These are phyloP conservation scores for Staphylotrichum tortipilum DNA, from an alignment of 495 filamentous ascomycete genomes.

Conservation along the genomic window DNA sequence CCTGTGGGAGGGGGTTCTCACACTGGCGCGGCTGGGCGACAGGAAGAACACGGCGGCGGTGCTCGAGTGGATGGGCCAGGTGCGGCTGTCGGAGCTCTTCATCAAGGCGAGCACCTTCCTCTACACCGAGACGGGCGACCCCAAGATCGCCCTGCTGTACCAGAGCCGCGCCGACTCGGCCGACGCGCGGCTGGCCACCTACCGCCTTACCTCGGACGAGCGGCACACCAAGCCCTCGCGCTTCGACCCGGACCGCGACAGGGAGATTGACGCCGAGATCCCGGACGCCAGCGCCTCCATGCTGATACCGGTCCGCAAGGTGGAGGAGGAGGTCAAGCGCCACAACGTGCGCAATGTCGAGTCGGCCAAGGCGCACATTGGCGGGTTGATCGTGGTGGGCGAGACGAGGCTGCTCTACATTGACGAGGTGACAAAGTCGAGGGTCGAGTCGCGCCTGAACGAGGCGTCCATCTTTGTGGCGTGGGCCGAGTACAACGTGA, in stretches of 20 bases:
- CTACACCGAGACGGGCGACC: slow-evolving; percentile 59
- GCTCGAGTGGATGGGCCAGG: slow-evolving; percentile 60
- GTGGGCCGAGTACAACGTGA: slow-evolving; percentile 76
- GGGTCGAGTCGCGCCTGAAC: slow-evolving; percentile 50
- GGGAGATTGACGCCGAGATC: slow-evolving; percentile 47
- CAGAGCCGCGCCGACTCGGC: slow-evolving; percentile 60
- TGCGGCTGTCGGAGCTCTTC: slow-evolving; percentile 78
- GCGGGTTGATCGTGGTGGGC: slow-evolving; percentile 73
- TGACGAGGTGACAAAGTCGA: slow-evolving; percentile 58
- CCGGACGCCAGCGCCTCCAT: slow-evolving; percentile 67
- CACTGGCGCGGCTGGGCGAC: slow-evolving; percentile 50
- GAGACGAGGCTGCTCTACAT: slow-evolving; percentile 80
- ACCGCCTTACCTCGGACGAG: slow-evolving; percentile 46
- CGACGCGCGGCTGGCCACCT: slow-evolving; percentile 50
- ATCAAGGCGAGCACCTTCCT: slow-evolving; percentile 77
- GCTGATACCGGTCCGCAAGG: slow-evolving; percentile 70
- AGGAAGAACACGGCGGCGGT: slow-evolving; percentile 46
- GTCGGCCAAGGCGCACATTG: slow-evolving; percentile 41
- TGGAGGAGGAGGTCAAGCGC: slow-evolving; percentile 40
- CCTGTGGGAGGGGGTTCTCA: slow-evolving; percentile 81
- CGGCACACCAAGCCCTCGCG: slow-evolving; percentile 34
- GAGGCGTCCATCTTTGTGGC: slow-evolving; percentile 76
- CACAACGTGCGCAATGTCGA: slow-evolving; percentile 43
- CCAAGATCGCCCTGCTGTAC: slow-evolving; percentile 76
- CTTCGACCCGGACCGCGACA: slow-evolving; percentile 39